Percentiles rank a stretch among this genome's conserved stretches.
phyloP scores from a whole-genome alignment of 805 yeast species.

The Ogataea ganodermae region DNA sequence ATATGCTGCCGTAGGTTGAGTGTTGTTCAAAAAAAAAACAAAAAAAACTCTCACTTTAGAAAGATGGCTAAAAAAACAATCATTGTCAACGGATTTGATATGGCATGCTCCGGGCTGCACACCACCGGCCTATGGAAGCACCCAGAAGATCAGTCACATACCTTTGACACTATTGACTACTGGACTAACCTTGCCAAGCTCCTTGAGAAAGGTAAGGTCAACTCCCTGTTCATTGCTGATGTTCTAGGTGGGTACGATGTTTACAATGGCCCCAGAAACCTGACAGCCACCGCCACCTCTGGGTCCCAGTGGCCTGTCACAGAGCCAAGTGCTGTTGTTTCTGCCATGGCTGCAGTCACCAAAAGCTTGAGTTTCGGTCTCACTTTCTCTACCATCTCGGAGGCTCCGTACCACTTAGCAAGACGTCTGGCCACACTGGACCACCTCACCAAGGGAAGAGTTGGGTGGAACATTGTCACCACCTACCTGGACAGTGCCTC shows the following conservation, averaged over 20 bases:
- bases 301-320: conserved; percentile 40
- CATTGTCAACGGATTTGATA: conserved; percentile 40
- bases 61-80: conserved; percentile 8
- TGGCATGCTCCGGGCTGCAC: conserved; percentile 33
- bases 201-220: conserved; percentile 42
- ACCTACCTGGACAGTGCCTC: conserved; percentile 46
- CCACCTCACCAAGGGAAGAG: conserved; percentile 43
- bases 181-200: conserved; percentile 43
- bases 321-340: conserved; percentile 41
- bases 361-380: conserved; percentile 37
- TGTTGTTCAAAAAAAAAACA: too few species aligned
- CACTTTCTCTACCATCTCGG: conserved; percentile 45
- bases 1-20: too few species aligned
- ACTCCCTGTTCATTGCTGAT: conserved; percentile 43
- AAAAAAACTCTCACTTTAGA: background rate
- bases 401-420: conserved; percentile 32
- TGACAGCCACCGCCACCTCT: conserved; percentile 26
- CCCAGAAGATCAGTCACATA: conserved; percentile 37
- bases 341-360: conserved; percentile 48
- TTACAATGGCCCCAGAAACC: conserved; percentile 37
- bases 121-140: conserved; percentile 37
- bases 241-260: conserved; percentile 44
- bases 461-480: conserved; percentile 52
- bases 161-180: conserved; percentile 30
- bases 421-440: conserved; percentile 47